These are phyloP conservation scores for Tilletia setariae DNA, from an alignment of 1,284 basidiomycete species.

Conservation along the genomic window DNA sequence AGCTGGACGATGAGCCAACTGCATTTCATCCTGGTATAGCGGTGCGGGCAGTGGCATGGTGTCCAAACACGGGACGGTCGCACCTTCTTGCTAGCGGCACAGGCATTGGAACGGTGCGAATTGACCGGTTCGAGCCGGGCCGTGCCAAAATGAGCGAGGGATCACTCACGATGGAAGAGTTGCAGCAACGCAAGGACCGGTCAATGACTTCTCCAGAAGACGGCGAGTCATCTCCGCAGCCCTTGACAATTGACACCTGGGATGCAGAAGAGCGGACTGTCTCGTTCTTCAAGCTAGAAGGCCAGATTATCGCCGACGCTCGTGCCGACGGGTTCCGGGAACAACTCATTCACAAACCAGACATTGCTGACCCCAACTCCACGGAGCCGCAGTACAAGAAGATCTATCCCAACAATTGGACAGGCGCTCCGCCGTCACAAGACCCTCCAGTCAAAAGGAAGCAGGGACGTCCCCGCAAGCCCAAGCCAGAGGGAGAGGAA, in stretches of 20 bases:
- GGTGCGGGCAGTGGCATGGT: neutral
- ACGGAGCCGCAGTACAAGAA: no score
- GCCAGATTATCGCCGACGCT: neutral
- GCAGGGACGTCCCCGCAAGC: no score
- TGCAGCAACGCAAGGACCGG: neutral
- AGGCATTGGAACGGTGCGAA: neutral
- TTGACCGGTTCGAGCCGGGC: neutral
- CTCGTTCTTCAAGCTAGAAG: neutral
- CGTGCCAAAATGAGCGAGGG: neutral
- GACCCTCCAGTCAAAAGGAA: no score
- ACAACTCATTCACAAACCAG: no score
- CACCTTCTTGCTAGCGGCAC: constrained; percentile 5
- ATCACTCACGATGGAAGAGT: neutral
- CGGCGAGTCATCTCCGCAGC: no score
- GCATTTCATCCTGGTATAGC: constrained; percentile 4
- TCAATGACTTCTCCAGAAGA: no score
- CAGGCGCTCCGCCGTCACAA: no score
- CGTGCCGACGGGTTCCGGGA: neutral
- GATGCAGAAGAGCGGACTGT: no score
- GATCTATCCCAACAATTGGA: no score
- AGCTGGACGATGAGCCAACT: neutral
- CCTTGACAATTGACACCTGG: no score
- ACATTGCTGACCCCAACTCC: no score
- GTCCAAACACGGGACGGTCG: neutral
- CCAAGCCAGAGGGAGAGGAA: no score